Base-by-base conservation (phyloP, 441 rosid species). In the Pelargonium australe region DNA sequence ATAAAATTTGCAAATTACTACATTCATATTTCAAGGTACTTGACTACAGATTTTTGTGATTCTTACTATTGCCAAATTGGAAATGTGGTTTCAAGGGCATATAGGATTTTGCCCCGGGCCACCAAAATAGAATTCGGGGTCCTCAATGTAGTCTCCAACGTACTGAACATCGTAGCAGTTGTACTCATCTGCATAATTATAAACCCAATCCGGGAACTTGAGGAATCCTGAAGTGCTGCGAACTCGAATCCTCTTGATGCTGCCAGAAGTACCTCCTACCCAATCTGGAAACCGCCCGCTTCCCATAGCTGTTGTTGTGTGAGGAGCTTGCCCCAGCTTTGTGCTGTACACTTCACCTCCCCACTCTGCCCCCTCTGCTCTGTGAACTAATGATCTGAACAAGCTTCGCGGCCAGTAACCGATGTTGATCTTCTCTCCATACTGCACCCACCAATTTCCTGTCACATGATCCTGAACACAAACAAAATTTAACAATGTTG, bases 311-410 rank as follows among this genome's bases (percentile, higher is more conserved):
- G 97, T 84, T 17, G 20, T 71, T 0, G 91, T 87, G 75, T 91
- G 95, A 0, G 89, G 91, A 11, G 68, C 23, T 9, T 58, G 76
- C 64, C 61, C 84, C 62, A 89, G 47, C 78, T 74, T 85, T 0
- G 72, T 63, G 81, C 93, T 91, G 70, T 81, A 82, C 2, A 89
- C 93, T 75, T 84, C 91, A 17, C 95, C 95, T 58, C 93, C 95
- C 92, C 96, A 89, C 28, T 88, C 83, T 0, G 84, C 91, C 0
- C 64, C 66, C n/a, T 76, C 77, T 7, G 85, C 90, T 7, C 80
- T 83, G 31, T 66, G 72, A 0, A 55, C 57, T 17, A 88, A 64
- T 62, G 5, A n/a, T 0, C 7, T 7, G n/a, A 86, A 87, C 61
- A 86, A 77, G 8, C 49, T 51, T 0, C 68, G 49, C 0, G 89